Evolutionary conservation across 495 filamentous ascomycete genomes (phyloP), one percentile per base, ranked within the genome.

Genomic region (Annulohypoxylon moriforme): DNA sequence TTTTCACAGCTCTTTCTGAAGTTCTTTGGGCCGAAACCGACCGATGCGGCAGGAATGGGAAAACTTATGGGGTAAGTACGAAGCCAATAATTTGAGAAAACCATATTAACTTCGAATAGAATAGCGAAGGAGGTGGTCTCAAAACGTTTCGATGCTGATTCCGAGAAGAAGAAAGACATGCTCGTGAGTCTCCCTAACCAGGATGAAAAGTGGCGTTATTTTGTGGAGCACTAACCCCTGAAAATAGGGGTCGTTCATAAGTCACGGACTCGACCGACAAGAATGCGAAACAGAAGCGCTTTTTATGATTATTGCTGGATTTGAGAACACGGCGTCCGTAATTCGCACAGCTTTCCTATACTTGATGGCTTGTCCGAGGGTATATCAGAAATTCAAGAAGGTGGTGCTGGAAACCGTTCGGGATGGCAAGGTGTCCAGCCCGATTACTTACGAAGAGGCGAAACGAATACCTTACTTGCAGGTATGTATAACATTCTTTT

Each of bases 301-400:
- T 9, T 55, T 55, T 20, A 55, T 55, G 50, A 55, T 55, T 34
- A 55, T 55, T n/a, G 50, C 50, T n/a, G 50, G 50, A 20, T 55
- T 55, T 34, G 50, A 55, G 29, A 55, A 55, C 4, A 55, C 50
- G 4, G 50, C 50, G 10, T 55, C 50, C 14, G 50, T 55, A 1
- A 55, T 55, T 20, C 50, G 50, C 10, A 55, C 50, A 4, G 29
- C 50, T 34, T 55, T 55, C n/a, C 27, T 55, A 8, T 55, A 55
- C 27, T 29, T 55, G 29, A 55, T 55, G 50, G 50, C 50, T 55
- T 55, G 50, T 10, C 50, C 50, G 6, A 27, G 50, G 29, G 50
- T 55, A 11, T 55, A 55, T 22, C 50, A 55, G 16, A 55, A 55
- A 55, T 55, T 55, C 50, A 55, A 55, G 50, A 29, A 33, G 20